Evolutionary conservation across 306 rosid genomes (phyloP).

Genomic region (Dalbergia cultrata): DNA sequence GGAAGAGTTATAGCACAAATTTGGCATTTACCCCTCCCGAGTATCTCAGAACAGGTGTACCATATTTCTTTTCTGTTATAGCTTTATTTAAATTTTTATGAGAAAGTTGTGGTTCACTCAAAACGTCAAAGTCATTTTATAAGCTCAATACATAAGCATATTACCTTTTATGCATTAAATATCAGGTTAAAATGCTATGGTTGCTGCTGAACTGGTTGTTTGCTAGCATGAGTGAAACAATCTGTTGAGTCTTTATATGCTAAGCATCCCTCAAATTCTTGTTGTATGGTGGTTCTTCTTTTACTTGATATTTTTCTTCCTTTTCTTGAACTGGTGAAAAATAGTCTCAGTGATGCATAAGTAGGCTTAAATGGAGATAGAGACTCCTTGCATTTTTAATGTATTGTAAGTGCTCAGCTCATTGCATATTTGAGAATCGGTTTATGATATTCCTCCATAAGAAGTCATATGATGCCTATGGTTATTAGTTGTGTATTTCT

Average conservation of each 20-base stretch:
- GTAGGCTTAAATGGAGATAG: background rate
- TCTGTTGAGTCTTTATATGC: background rate
- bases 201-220: background rate
- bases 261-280: background rate
- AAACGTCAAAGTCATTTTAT: background rate
- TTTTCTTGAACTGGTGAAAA: background rate
- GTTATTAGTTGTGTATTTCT: background rate
- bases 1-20: constrained; percentile 89
- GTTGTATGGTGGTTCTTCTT: background rate
- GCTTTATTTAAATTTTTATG: constrained; percentile 3
- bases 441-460: background rate
- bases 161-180: background rate
- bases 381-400: background rate
- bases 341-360: background rate
- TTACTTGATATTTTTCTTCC: background rate
- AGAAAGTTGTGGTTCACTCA: background rate
- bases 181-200: background rate
- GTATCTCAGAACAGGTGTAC: constrained; percentile 71
- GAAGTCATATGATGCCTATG: background rate
- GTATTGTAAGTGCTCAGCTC: background rate
- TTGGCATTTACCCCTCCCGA: constrained; percentile 94
- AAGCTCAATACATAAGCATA: background rate
- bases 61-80: constrained; percentile 20
- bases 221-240: background rate
- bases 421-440: background rate